Conservation (phyloP, 1,284 basidiomycete genomes). For the Bjerkandera adusta region DNA sequence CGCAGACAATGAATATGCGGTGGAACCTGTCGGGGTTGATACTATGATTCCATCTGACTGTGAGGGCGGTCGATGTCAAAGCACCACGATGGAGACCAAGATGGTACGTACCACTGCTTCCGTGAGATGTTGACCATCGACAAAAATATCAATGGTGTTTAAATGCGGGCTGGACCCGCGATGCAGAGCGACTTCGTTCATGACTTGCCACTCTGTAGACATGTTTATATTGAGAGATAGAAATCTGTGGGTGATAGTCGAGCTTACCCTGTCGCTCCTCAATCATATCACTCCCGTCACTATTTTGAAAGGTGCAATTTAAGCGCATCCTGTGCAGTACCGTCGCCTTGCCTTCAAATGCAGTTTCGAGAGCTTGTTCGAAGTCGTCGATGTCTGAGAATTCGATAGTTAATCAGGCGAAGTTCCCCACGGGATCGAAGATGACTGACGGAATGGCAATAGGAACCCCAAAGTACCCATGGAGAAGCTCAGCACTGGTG, state of each 20-base stretch:
- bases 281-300: slow-evolving; percentile 54
- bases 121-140: slow-evolving; percentile 94
- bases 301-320: slow-evolving; percentile 74
- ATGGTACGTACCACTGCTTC: slow-evolving; percentile 85
- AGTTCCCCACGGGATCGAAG: background rate
- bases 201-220: slow-evolving; percentile 83
- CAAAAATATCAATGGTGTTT: slow-evolving; percentile 92
- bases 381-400: slow-evolving; percentile 77
- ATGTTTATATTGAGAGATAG: background rate
- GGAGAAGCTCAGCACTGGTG: slow-evolving; percentile 93
- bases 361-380: slow-evolving; percentile 73
- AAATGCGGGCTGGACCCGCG: slow-evolving; percentile 90
- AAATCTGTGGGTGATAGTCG: background rate
- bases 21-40: slow-evolving; percentile 95
- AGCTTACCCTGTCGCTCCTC: slow-evolving; percentile 53
- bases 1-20: slow-evolving; percentile 94
- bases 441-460: slow-evolving; percentile 84
- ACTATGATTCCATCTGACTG: slow-evolving; percentile 95
- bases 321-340: slow-evolving; percentile 88
- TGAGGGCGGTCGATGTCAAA: slow-evolving; percentile 12
- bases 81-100: slow-evolving; percentile 5
- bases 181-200: slow-evolving; percentile 96
- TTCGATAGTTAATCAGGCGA: background rate
- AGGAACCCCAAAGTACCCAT: slow-evolving; percentile 96
- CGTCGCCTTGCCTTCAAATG: slow-evolving; percentile 72